Evolutionary conservation across 257 asterid species (phyloP), one percentile per base, ranked within the genome.

Genomic region (Solanum acaule): DNA sequence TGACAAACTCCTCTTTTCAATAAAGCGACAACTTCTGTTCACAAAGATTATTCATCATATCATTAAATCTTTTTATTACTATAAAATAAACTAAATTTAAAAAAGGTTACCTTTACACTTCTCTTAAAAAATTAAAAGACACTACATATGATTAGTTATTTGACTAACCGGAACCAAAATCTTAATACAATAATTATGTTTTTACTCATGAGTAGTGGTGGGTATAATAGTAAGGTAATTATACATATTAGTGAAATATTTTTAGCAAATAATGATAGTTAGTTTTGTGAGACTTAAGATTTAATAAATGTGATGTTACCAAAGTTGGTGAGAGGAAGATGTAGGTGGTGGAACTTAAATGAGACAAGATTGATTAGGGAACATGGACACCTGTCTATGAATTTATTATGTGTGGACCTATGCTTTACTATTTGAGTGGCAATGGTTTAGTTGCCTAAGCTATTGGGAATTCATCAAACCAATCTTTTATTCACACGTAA

Each of bases 321-420:
- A 85, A 85, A 71, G 87, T 67, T 25, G 87, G 79, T 67, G 59
- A 37, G 81, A 85, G 79, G 61, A 33, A 71, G 31, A 67, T 40
- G 31, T 67, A 38, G 79, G n/a, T 85, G 87, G 22, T 67, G 29
- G 81, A 71, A 15, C 18, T 37, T 67, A 85, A 67, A 40, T 37
- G 87, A 40, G 87, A 85, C 81, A 9, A 25, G 81, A 85, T 38
- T 67, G 37, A 71, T 85, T 67, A 85, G 29, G 81, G 81, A 67
- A 85, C 67, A 85, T 23, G 27, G 20, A 81, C 89, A 87, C 81
- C 82, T 87, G 89, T 87, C 83, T 71, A 59, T 16, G 40, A 33
- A 61, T 88, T 46, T 23, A 63, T 29, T 25, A 16, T 42, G 56
- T 46, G 65, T 46, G 65, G 52, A n/a, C 46, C 75, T 40, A 65